Conservation (phyloP, 805 yeast species). For the Limtongozyma cylindracea region DNA sequence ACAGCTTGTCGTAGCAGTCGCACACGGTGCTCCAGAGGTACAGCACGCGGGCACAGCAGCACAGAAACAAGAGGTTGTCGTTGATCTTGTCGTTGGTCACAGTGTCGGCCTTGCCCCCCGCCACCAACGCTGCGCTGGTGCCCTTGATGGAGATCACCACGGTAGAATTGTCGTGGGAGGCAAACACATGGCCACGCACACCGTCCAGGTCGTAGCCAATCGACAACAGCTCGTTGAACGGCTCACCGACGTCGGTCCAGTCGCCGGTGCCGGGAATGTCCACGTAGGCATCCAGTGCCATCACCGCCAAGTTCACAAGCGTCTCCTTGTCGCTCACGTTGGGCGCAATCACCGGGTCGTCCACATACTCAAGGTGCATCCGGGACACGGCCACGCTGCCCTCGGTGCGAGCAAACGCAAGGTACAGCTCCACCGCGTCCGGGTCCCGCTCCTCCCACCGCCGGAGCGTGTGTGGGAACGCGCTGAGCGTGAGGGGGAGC, state of each 20-base stretch:
- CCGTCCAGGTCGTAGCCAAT: slow-evolving; percentile 41
- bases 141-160: slow-evolving; percentile 77
- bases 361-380: slow-evolving; percentile 39
- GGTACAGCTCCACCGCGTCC: slow-evolving; percentile 37
- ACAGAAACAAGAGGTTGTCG: slow-evolving; percentile 74
- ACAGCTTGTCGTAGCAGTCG: slow-evolving; percentile 67
- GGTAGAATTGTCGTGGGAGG: slow-evolving; percentile 22
- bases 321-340: slow-evolving; percentile 55
- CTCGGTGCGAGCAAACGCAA: slow-evolving; percentile 21
- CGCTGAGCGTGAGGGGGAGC: slow-evolving; percentile 7
- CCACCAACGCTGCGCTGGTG: slow-evolving; percentile 42
- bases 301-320: slow-evolving; percentile 46
- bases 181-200: slow-evolving; percentile 76
- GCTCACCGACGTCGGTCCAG: slow-evolving; percentile 55
- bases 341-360: slow-evolving; percentile 31
- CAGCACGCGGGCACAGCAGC: slow-evolving; percentile 87
- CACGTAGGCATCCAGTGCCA: slow-evolving; percentile 85
- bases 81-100: slow-evolving; percentile 59
- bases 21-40: slow-evolving; percentile 90
- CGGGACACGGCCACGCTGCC: slow-evolving; percentile 1
- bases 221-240: too few relatives aligned
- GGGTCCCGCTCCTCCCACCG: slow-evolving; percentile 19
- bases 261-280: slow-evolving; percentile 41
- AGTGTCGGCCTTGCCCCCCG: slow-evolving; percentile 34
- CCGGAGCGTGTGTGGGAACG: slow-evolving; percentile 3